Conservation (phyloP, 768 basidiomycete genomes). For the Lactifluus rugatus region DNA sequence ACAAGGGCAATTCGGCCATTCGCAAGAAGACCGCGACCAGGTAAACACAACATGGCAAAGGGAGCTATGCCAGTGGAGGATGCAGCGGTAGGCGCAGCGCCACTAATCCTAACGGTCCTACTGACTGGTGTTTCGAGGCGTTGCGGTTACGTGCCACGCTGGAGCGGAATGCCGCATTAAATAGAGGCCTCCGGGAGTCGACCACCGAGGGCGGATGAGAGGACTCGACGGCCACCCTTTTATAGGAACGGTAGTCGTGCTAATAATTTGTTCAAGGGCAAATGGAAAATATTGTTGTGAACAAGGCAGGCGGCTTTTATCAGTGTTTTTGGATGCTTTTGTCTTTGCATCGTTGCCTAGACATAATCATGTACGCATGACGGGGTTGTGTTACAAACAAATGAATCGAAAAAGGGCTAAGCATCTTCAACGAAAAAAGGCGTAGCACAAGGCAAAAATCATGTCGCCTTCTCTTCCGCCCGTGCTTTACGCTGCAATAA, state of each 20-base stretch:
- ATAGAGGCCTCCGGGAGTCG: conserved; percentile 6
- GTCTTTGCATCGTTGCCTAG: conserved; percentile 10
- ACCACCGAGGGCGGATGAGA: conserved; percentile 9
- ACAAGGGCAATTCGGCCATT: conserved; percentile 32
- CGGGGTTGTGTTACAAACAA: conserved; percentile 15
- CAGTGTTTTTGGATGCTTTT: conserved; percentile 23
- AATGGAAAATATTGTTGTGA: neutral
- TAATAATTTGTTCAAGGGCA: neutral
- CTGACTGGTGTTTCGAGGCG: conserved; percentile 35
- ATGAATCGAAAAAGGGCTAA: neutral
- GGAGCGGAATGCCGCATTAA: conserved; percentile 14
- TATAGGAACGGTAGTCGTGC: neutral
- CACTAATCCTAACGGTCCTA: neutral
- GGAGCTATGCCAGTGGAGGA: conserved; percentile 75
- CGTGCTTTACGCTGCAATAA: conserved; percentile 55
- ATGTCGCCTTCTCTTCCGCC: conserved; percentile 45
- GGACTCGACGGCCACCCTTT: neutral
- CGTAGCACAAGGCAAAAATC: conserved; percentile 15
- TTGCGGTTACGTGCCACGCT: conserved; percentile 52
- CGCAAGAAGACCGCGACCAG: conserved; percentile 46
- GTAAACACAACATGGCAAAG: conserved; percentile 86
- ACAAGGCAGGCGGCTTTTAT: neutral
- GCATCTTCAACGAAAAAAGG: neutral
- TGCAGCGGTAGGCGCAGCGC: conserved; percentile 49
- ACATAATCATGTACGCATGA: conserved; percentile 16